Evolutionary conservation across 2,329 filamentous ascomycete species (phyloP), one percentile per base, ranked within the genome.

Genomic region (Aspergillus eucalypticola): DNA sequence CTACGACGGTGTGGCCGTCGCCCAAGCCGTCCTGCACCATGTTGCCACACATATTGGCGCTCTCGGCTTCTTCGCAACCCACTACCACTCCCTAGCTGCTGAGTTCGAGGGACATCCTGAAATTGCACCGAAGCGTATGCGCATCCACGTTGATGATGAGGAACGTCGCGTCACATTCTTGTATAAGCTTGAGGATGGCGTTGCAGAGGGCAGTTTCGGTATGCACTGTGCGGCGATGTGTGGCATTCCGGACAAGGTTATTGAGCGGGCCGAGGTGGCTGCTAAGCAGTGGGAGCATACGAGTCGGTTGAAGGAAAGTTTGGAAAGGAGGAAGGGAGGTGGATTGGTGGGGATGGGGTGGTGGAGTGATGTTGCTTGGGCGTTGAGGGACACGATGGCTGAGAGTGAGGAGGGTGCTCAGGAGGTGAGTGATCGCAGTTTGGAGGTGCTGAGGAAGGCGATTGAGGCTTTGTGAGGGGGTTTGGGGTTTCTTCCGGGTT

Each of bases 191-290:
- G 95, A 98, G 76, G 86, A 91, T 13, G 95, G 95, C 1, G 92
- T 98, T 8, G 95, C 95, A 0, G 93, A 98, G 76, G 95, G 95
- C 15, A 96, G 91, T 71, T 99, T 98, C 71, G 95, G 95, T 69
- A 99, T 99, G 95, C 95, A 99, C 76, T 99, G 95, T 73, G 95
- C 95, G 1, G 89, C 92, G 61, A 99, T 99, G 95, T 99, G 95
- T 69, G 95, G 95, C 1, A 98, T 99, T 64, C 87, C 92, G 0
- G 81, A 82, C 48, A 88, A 88, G 58, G 88, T 99, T 15, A 92
- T 99, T 63, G 88, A 93, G 71, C 82, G 90, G 21, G 95, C 95
- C 0, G 95, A 99, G 76, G 86, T 88, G 21, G 95, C 95, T 5
- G 95, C 95, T 1, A 88, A 84, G 67, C 91, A 92, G 70, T 98